Percentiles rank a stretch among this genome's conserved stretches.
Evolutionary conservation across 345 rosid genomes (phyloP).

Genomic region (Geranium rotundifolium): DNA sequence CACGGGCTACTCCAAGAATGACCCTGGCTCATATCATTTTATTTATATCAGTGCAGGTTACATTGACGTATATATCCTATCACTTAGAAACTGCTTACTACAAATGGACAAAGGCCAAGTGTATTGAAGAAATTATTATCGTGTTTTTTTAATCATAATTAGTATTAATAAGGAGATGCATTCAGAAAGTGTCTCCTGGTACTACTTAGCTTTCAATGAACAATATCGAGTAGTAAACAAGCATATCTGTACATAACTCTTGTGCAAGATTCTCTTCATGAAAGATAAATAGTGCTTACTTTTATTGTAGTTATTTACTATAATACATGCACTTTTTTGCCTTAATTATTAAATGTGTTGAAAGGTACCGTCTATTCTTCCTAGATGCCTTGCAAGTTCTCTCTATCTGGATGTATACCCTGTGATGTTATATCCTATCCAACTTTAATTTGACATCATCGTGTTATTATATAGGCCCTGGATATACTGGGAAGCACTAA

Average conservation of each 20-base stretch:
- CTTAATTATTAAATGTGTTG: background rate
- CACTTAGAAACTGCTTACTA: background rate
- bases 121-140: background rate
- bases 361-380: background rate
- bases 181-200: background rate
- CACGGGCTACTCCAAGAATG: too few species aligned
- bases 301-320: background rate
- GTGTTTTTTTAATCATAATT: background rate
- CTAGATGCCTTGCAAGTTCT: background rate
- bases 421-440: background rate
- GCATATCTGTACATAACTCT: too few species aligned
- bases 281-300: too few species aligned
- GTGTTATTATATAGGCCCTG: constrained; percentile 45
- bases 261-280: too few species aligned
- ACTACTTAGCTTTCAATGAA: background rate
- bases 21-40: too few species aligned
- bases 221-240: too few species aligned
- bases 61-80: background rate
- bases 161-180: background rate
- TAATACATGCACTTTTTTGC: background rate
- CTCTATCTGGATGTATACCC: background rate
- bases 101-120: background rate
- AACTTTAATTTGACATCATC: background rate
- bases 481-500: constrained; percentile 92
- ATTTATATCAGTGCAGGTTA: background rate